phyloP scores from a whole-genome alignment of 176 grass and related monocot species.

The Calamus simplicifolius region DNA sequence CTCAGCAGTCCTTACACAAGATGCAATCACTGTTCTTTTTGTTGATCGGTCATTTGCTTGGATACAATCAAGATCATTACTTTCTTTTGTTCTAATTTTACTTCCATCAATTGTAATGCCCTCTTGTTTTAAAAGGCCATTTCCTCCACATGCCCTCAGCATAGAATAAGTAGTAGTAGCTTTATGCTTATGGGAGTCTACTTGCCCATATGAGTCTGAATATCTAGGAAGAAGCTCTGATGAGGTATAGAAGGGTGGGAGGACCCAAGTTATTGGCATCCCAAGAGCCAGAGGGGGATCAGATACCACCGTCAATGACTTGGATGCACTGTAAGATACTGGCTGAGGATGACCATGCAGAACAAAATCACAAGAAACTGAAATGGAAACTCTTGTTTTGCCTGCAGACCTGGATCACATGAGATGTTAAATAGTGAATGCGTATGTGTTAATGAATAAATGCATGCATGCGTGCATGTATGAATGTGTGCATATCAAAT shows the following conservation, averaged over 20 bases:
- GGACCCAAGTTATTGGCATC: slow-evolving; percentile 72
- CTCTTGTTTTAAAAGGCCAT: slow-evolving; percentile 37
- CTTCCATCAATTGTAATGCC: slow-evolving; percentile 52
- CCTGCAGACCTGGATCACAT: slow-evolving; percentile 62
- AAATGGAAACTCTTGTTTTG: slow-evolving; percentile 68
- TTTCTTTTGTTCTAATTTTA: slow-evolving; percentile 71
- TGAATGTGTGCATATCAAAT: too few species aligned
- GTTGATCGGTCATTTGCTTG: slow-evolving; percentile 71
- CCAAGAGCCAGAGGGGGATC: slow-evolving; percentile 80
- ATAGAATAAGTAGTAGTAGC: slow-evolving; percentile 54
- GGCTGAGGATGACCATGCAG: slow-evolving; percentile 43
- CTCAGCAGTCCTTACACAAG: slow-evolving; percentile 86
- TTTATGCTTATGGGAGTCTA: slow-evolving; percentile 26
- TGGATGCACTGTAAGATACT: slow-evolving; percentile 62
- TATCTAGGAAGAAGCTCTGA: slow-evolving; percentile 57
- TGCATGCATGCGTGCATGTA: too few species aligned
- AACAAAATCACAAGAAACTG: slow-evolving; percentile 70
- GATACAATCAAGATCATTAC: slow-evolving; percentile 65
- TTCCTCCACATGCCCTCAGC: slow-evolving; percentile 41
- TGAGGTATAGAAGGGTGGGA: slow-evolving; percentile 79
- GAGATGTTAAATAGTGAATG: slow-evolving; percentile 3
- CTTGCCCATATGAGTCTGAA: slow-evolving; percentile 28
- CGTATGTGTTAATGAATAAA: too few species aligned
- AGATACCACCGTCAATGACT: slow-evolving; percentile 65
- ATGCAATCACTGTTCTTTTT: slow-evolving; percentile 86